Base-by-base conservation (phyloP, 805 yeast species). In the Pichia gijzeniarum region DNA sequence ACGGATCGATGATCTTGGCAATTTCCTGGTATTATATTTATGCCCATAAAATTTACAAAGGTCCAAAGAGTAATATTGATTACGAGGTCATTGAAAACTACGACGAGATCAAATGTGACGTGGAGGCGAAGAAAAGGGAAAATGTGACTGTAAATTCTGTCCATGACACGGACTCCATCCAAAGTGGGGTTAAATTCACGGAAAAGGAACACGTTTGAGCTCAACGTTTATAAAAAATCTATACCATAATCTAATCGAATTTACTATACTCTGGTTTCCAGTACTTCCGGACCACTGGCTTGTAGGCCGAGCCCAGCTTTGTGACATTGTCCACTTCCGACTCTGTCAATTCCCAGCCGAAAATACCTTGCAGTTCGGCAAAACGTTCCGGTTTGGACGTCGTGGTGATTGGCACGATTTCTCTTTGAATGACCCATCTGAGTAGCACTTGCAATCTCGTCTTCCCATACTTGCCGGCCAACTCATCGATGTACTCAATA, bases 11-110 rank as follows among this genome's bases (percentile, higher is more conserved):
- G 75, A 48, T 76, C 19, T 41, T 78, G 19, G 73, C 75, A n/a
- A 54, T 69, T 21, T 45, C 68, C 3, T 80, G 80, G 76, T 80
- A 59, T 53, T 57, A 64, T 32, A 62, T 72, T 13, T 74, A 71
- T 50, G 86, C 83, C 18, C 76, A 68, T 55, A 79, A 73, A 52
- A 73, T 79, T 73, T 80, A 76, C 68, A 60, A 59, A 37, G 87
- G 86, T 21, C 86, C 85, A 31, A 74, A 68, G 61, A 68, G 77
- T 53, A 77, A 77, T n/a, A n/a, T n/a, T n/a, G n/a, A n/a, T n/a
- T n/a, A n/a, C n/a, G n/a, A n/a, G n/a, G n/a, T n/a, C n/a, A n/a
- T n/a, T n/a, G n/a, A n/a, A n/a, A n/a, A n/a, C n/a, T n/a, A n/a
- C n/a, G n/a, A n/a, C n/a, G n/a, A n/a, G n/a, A n/a, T n/a, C n/a